Percentiles rank a stretch among this genome's conserved stretches.
phyloP scores from a whole-genome alignment of 192 early-diverging fungal species.

The Backusella tarrabulga region DNA sequence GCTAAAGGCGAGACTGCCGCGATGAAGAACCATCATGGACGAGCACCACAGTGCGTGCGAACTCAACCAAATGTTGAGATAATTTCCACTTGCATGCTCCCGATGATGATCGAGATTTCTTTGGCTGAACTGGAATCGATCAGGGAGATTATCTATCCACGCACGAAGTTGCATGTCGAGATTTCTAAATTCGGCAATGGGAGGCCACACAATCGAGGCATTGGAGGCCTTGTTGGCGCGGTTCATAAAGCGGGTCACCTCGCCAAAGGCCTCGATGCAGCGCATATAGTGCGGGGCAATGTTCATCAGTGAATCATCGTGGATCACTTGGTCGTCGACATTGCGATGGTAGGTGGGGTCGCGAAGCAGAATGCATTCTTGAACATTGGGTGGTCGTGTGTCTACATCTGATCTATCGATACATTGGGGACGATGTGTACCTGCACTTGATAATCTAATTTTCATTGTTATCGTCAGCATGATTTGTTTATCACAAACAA shows the following conservation, averaged over 20 bases:
- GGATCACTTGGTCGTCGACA: background rate
- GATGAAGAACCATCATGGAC: conserved; percentile 20
- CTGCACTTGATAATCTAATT: conserved; percentile 31
- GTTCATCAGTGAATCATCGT: conserved; percentile 23
- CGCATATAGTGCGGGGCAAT: conserved; percentile 14
- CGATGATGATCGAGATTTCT: conserved; percentile 15
- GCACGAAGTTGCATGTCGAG: conserved; percentile 13
- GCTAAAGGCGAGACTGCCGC: conserved; percentile 23
- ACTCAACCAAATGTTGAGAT: conserved; percentile 21
- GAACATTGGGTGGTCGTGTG: background rate
- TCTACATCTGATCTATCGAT: conserved; percentile 49
- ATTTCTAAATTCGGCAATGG: conserved; percentile 25
- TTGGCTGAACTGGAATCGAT: conserved; percentile 10
- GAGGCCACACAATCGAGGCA: conserved; percentile 18
- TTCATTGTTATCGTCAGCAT: background rate
- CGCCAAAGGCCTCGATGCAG: conserved; percentile 19
- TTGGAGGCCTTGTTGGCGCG: conserved; percentile 1
- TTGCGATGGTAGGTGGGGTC: conserved; percentile 5
- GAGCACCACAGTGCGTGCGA: conserved; percentile 27
- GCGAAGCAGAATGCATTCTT: conserved; percentile 13
- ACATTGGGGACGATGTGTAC: conserved; percentile 42
- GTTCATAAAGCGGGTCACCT: conserved; percentile 20
- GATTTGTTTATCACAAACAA: background rate
- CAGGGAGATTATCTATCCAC: conserved; percentile 19
- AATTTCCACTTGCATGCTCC: conserved; percentile 12